Conservation (phyloP, 768 basidiomycete species). For the Phlegmacium glaucopus region DNA sequence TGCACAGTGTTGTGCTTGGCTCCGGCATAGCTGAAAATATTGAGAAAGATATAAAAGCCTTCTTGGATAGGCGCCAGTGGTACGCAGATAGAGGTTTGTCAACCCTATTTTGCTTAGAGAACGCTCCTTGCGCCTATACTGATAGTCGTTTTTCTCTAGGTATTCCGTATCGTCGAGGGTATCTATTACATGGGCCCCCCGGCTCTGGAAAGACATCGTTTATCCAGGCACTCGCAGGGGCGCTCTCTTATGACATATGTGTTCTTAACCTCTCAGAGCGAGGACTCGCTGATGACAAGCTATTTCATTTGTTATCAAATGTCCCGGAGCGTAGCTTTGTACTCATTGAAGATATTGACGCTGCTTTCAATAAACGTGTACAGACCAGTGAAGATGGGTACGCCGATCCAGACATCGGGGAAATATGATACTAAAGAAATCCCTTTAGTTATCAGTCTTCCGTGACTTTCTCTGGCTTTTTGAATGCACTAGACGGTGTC, state of each 20-base stretch:
- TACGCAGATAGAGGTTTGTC: constrained; percentile 90
- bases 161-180: constrained; percentile 95
- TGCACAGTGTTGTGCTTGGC: constrained; percentile 86
- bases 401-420: constrained; percentile 20
- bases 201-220: constrained; percentile 99
- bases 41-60: constrained; percentile 76
- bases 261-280: constrained; percentile 94
- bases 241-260: constrained; percentile 92
- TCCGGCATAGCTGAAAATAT: constrained; percentile 82
- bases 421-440: constrained; percentile 10
- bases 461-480: constrained; percentile 95
- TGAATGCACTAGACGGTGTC: constrained; percentile 96
- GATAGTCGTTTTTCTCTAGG: constrained; percentile 44
- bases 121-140: constrained; percentile 1
- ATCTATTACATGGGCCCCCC: constrained; percentile 92
- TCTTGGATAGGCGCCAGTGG: constrained; percentile 84
- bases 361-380: constrained; percentile 91
- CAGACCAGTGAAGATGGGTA: constrained; percentile 93
- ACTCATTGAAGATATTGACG: constrained; percentile 97
- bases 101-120: neutral
- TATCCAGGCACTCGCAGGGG: constrained; percentile 95
- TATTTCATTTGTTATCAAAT: constrained; percentile 90
- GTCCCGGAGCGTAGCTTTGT: constrained; percentile 91
- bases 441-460: constrained; percentile 81
- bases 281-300: constrained; percentile 94